Percentiles rank a stretch among this genome's conserved stretches.
phyloP scores from a whole-genome alignment of 352 stramenopile species.

The Globisporangium heterothallicum region DNA sequence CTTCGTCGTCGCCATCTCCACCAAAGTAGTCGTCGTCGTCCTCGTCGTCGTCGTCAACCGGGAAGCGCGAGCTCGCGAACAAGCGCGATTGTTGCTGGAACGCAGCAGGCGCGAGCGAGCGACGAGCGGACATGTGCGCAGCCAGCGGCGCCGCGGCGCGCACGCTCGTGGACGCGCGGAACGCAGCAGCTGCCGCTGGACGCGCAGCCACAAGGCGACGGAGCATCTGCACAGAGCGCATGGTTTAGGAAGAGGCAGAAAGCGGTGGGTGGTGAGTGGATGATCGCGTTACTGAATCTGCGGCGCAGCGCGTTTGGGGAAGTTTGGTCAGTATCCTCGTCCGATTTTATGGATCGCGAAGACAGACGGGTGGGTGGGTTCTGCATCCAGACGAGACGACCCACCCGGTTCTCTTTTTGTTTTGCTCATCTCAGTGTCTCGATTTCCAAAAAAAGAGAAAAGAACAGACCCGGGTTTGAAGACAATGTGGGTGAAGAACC shows the following conservation, averaged over 20 bases:
- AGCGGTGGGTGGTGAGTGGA: neutral
- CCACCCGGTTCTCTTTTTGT: no score
- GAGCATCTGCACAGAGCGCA: slow-evolving; percentile 17
- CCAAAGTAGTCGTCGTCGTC: slow-evolving; percentile 56
- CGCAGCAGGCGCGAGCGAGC: slow-evolving; percentile 2
- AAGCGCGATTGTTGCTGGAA: slow-evolving; percentile 17
- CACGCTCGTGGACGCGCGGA: neutral
- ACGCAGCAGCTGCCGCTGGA: slow-evolving; percentile 3
- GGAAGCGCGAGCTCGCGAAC: slow-evolving; percentile 32
- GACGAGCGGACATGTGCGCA: neutral
- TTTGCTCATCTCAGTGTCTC: no score
- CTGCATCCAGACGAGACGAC: no score
- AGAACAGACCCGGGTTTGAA: no score
- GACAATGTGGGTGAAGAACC: neutral
- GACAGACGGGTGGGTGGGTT: no score
- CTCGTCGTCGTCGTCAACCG: slow-evolving; percentile 27
- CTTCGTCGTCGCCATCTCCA: slow-evolving; percentile 59
- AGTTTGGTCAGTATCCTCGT: slow-evolving; percentile 6
- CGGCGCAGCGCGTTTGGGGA: neutral
- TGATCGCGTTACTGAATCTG: slow-evolving; percentile 8
- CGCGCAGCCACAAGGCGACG: slow-evolving; percentile 12
- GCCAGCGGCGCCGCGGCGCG: neutral
- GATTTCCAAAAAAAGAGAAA: no score
- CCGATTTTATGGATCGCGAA: slow-evolving; percentile 2
- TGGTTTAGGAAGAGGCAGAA: neutral